These are phyloP conservation scores for Trichoderma sp. DNA, from an alignment of 2,329 filamentous ascomycete species.

Conservation along the genomic window DNA sequence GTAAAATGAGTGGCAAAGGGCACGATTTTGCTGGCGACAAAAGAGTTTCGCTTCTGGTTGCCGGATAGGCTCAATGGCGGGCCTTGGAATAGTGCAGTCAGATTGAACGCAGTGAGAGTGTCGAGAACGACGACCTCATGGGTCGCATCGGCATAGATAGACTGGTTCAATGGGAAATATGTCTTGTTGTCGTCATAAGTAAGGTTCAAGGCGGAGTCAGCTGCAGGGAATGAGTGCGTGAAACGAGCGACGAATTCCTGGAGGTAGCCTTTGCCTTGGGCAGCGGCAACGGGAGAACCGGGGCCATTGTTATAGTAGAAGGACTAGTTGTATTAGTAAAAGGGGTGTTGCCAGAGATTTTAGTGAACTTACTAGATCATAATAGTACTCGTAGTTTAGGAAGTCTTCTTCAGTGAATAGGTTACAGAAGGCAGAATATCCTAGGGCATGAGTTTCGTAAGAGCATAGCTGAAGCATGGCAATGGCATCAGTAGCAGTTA, in stretches of 20 bases:
- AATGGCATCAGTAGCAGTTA: not conserved
- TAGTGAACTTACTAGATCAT: not conserved
- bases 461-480: not conserved
- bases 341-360: not conserved
- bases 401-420: not conserved
- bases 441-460: not conserved
- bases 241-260: not conserved
- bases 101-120: not conserved
- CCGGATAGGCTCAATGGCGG: not conserved
- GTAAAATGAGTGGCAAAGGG: not conserved
- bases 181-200: not conserved
- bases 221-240: not conserved
- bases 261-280: not conserved
- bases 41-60: not conserved
- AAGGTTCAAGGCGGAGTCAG: not conserved
- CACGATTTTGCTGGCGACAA: not conserved
- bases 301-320: not conserved
- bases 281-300: not conserved
- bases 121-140: not conserved
- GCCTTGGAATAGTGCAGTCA: not conserved
- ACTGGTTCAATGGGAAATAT: not conserved
- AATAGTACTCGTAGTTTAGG: not conserved
- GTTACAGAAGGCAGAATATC: not conserved
- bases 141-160: not conserved
- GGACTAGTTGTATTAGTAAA: not conserved